Evolutionary conservation across 2,329 filamentous ascomycete species (phyloP).

Genomic region (Neofusicoccum sp.): DNA sequence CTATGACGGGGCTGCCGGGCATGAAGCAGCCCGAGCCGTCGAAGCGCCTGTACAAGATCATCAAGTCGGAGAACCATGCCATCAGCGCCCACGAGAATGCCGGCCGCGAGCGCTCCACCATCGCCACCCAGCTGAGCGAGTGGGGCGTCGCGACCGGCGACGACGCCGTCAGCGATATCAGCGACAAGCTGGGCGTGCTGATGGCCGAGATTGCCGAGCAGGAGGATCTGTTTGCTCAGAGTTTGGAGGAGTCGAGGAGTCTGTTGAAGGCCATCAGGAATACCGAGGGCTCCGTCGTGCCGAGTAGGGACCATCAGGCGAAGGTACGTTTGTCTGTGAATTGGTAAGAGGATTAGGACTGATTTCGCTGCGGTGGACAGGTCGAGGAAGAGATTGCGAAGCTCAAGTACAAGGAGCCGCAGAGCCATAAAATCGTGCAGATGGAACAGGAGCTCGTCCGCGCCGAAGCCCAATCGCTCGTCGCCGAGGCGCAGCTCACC

Average conservation of each 20-base stretch:
- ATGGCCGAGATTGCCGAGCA: conserved; percentile 91
- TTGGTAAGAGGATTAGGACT: neutral
- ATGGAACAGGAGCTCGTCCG: conserved; percentile 95
- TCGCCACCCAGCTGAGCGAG: conserved; percentile 88
- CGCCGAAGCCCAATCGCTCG: conserved; percentile 91
- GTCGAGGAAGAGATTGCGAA: conserved; percentile 89
- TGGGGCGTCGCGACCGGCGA: conserved; percentile 94
- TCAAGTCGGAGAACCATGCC: conserved; percentile 91
- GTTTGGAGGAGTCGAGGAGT: conserved; percentile 78
- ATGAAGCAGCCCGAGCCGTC: conserved; percentile 83
- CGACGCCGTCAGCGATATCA: conserved; percentile 82
- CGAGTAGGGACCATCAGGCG: conserved; percentile 78
- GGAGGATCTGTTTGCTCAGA: conserved; percentile 83
- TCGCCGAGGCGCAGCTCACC: conserved; percentile 93
- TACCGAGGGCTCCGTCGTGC: conserved; percentile 93
- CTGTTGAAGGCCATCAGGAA: conserved; percentile 91
- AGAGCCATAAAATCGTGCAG: conserved; percentile 74
- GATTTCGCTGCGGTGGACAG: conserved; percentile 29
- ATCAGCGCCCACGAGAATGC: conserved; percentile 82
- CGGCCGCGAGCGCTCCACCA: conserved; percentile 76
- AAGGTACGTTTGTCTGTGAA: conserved; percentile 51
- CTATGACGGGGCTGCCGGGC: conserved; percentile 81
- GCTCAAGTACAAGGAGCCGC: conserved; percentile 88
- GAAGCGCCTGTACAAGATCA: conserved; percentile 83
- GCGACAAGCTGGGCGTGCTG: conserved; percentile 92